Evolutionary conservation across 2,329 filamentous ascomycete species (phyloP), one percentile per base, ranked within the genome.

Genomic region (Xylariaceae sp.): DNA sequence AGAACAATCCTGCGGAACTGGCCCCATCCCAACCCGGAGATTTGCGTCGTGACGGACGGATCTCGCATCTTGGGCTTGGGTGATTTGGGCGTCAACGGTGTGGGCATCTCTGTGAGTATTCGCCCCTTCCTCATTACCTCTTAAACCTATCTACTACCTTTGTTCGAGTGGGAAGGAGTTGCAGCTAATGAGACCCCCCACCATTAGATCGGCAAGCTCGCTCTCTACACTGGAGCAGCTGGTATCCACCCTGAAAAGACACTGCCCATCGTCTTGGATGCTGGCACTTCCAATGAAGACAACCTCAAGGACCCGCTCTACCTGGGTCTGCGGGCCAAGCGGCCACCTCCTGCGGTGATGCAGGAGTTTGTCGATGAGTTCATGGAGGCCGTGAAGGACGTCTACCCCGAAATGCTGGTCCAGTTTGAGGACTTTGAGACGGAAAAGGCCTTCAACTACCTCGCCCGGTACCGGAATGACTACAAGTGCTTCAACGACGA

Each of bases 401-500:
- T 81, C 19, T 80, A 68, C 62, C 77, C 75, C 18, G 66, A 74
- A 11, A 82, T 74, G 78, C 65, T 83, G 31, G 86, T 97, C 47
- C 92, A 97, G 62, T 97, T 95, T 55, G 90, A 97, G 64, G 92
- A 97, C 60, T 97, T 95, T 66, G 94, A 97, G 72, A 94, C 90
- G 57, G 74, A 78, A 53, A 81, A 81, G 66, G 90, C 92, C 32
- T 98, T 97, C 76, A 84, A 85, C 47, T 90, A 94, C 57, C 77
- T 97, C 28, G 85, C 92, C 61, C 80, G 88, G 44, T 97, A 97
- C 69, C 84, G 87, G 53, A 74, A 89, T 61, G 77, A 74, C 50
- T 90, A 95, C 73, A 89, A 86, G 64, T 94, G 87, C 74, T 98
- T 98, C 78, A 97, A 97, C 65, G 92, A 97, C 59, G 90, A 98